A percentile compares a stretch with the other conserved stretches of the same genome.
These are phyloP conservation scores for Dendrobium huoshanense DNA, from an alignment of 106 monocot species.

Conservation along the genomic window DNA sequence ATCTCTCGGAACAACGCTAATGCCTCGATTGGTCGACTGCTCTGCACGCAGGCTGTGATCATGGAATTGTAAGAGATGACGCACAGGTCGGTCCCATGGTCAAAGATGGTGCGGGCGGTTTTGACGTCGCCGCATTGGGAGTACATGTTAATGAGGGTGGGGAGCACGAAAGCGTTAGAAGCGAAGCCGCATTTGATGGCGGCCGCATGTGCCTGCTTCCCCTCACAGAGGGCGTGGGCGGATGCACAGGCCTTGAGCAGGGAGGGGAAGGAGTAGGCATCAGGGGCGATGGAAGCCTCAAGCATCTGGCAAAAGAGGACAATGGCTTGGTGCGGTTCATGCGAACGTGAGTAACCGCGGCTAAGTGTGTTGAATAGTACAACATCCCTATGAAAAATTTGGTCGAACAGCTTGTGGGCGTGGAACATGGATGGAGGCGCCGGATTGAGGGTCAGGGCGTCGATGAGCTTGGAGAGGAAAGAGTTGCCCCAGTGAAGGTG, in stretches of 20 bases:
- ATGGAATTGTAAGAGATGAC: constrained; percentile 61
- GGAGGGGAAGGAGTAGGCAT: constrained; percentile 72
- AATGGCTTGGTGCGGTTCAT: constrained; percentile 27
- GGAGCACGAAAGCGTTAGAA: constrained; percentile 34
- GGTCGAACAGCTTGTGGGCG: constrained; percentile 60
- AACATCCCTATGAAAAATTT: constrained; percentile 31
- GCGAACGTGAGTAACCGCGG: constrained; percentile 52
- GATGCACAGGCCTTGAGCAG: constrained; percentile 63
- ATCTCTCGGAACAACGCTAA: constrained; percentile 51
- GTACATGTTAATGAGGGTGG: constrained; percentile 77
- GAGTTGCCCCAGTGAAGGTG: constrained; percentile 19
- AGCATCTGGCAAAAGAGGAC: constrained; percentile 41
- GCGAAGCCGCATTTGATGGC: constrained; percentile 35
- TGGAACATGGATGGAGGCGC: constrained; percentile 21
- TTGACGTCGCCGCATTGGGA: constrained; percentile 48
- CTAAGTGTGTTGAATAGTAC: constrained; percentile 63
- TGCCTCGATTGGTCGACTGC: constrained; percentile 46
- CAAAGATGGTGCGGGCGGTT: constrained; percentile 40
- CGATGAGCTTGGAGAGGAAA: constrained; percentile 46
- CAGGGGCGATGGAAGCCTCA: constrained; percentile 18
- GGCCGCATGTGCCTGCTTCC: no score
- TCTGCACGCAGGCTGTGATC: constrained; percentile 43
- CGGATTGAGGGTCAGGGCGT: constrained; percentile 6
- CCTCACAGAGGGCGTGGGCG: constrained; percentile 4
- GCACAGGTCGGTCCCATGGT: constrained; percentile 14